A percentile compares a stretch with the other conserved stretches of the same genome.
Evolutionary conservation across 2,329 filamentous ascomycete species (phyloP).

Genomic region (Diaporthe citrichinensis): DNA sequence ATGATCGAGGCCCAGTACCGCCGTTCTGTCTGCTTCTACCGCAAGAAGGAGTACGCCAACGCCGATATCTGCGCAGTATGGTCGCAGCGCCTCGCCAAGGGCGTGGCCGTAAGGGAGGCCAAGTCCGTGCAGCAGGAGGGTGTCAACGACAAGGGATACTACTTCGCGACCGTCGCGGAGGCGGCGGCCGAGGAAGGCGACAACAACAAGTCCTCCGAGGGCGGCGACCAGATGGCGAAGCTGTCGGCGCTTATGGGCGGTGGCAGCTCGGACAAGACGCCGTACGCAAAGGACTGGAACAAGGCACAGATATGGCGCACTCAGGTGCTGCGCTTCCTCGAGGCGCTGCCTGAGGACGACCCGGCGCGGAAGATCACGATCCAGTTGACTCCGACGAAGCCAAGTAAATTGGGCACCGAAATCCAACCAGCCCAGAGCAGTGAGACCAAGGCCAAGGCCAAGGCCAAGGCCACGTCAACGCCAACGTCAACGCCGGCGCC

Average conservation of each 20-base stretch:
- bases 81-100: slow-evolving; percentile 60
- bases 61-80: slow-evolving; percentile 79
- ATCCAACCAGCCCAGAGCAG: slow-evolving; percentile 27
- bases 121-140: slow-evolving; percentile 49
- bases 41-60: slow-evolving; percentile 80
- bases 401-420: slow-evolving; percentile 19
- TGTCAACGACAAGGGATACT: slow-evolving; percentile 63
- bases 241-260: slow-evolving; percentile 42
- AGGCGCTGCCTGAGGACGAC: slow-evolving; percentile 59
- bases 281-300: slow-evolving; percentile 52
- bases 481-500: neutral
- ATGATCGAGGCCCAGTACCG: slow-evolving; percentile 88
- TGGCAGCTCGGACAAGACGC: slow-evolving; percentile 43
- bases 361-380: slow-evolving; percentile 62
- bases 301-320: slow-evolving; percentile 62
- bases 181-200: slow-evolving; percentile 45
- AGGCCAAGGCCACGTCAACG: too few relatives aligned
- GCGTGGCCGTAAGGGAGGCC: slow-evolving; percentile 53
- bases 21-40: slow-evolving; percentile 80
- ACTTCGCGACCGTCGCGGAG: slow-evolving; percentile 57
- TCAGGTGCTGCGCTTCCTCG: slow-evolving; percentile 62
- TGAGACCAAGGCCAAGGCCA: neutral
- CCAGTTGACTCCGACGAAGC: slow-evolving; percentile 50
- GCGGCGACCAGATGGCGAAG: slow-evolving; percentile 26
- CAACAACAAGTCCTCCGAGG: slow-evolving; percentile 28